Percentiles rank a stretch among this genome's conserved stretches.
Evolutionary conservation across 2,329 filamentous ascomycete genomes (phyloP).

Genomic region (Exophiala dermatitidis): DNA sequence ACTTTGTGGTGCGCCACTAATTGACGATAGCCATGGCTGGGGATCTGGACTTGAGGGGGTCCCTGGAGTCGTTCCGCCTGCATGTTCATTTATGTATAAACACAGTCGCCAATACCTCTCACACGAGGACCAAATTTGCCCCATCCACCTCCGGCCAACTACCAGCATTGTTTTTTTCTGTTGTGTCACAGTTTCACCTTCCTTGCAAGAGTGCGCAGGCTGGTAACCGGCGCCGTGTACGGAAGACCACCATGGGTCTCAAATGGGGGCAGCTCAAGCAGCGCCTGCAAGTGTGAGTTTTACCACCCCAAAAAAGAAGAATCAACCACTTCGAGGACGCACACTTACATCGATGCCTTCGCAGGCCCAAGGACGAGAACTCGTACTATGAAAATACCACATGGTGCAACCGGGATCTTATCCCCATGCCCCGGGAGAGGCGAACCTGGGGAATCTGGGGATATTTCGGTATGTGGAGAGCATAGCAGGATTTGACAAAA

Average conservation of each 20-base stretch:
- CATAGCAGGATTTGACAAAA: background rate
- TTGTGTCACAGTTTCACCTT: background rate
- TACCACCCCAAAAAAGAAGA: no score
- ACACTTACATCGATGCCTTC: constrained; percentile 2
- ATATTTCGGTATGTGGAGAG: constrained; percentile 22
- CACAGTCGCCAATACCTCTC: constrained; percentile 5
- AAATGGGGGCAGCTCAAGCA: constrained; percentile 14
- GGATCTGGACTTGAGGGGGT: background rate
- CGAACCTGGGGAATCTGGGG: constrained; percentile 29
- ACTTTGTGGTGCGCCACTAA: background rate
- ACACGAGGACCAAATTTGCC: constrained; percentile 2
- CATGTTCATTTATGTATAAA: constrained; percentile 10
- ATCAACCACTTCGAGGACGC: background rate
- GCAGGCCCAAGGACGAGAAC: constrained; percentile 25
- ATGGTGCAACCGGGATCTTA: constrained; percentile 30
- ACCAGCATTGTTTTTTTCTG: constrained; percentile 3
- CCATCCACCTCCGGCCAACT: constrained; percentile 1
- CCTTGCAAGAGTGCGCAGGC: background rate
- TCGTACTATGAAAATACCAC: constrained; percentile 26
- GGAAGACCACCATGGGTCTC: constrained; percentile 8
- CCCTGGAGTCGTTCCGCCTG: background rate
- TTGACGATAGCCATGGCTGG: background rate
- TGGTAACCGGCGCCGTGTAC: background rate
- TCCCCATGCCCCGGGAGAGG: constrained; percentile 28
- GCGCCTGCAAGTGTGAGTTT: constrained; percentile 14